Evolutionary conservation across 2,329 filamentous ascomycete species (phyloP).

Genomic region (Fusarium denticulatum): DNA sequence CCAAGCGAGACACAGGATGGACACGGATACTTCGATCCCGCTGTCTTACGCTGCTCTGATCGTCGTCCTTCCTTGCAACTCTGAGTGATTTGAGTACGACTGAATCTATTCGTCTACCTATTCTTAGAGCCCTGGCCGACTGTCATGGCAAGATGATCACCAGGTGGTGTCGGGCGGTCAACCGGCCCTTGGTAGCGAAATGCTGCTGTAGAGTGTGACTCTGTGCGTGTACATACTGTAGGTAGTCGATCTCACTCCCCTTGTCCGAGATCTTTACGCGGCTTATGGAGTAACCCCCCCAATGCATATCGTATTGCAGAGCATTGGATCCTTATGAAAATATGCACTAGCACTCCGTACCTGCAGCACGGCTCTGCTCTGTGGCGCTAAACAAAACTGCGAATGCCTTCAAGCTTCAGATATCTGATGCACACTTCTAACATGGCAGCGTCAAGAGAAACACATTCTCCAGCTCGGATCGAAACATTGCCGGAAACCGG

Average conservation of each 20-base stretch:
- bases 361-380: not conserved
- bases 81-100: not conserved
- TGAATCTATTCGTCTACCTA: constrained; percentile 12
- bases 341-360: not conserved
- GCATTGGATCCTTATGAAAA: not conserved
- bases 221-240: not conserved
- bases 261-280: constrained; percentile 25
- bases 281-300: not conserved
- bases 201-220: constrained; percentile 6
- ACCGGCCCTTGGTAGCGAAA: constrained; percentile 23
- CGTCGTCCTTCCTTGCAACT: not conserved
- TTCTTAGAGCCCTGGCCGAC: constrained; percentile 28
- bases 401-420: constrained; percentile 25
- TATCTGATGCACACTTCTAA: constrained; percentile 32
- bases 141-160: constrained; percentile 20
- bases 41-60: constrained; percentile 18
- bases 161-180: constrained; percentile 24
- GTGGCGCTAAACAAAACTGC: constrained; percentile 25
- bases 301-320: constrained; percentile 6
- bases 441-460: constrained; percentile 27
- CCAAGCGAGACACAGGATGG: constrained; percentile 3
- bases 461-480: constrained; percentile 20
- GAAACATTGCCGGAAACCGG: constrained; percentile 22
- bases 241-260: constrained; percentile 29
- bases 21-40: constrained; percentile 10